Percentiles rank a stretch among this genome's conserved stretches.
Evolutionary conservation across 2,329 filamentous ascomycete genomes (phyloP).

Genomic region (Pseudogymnoascus sp.): DNA sequence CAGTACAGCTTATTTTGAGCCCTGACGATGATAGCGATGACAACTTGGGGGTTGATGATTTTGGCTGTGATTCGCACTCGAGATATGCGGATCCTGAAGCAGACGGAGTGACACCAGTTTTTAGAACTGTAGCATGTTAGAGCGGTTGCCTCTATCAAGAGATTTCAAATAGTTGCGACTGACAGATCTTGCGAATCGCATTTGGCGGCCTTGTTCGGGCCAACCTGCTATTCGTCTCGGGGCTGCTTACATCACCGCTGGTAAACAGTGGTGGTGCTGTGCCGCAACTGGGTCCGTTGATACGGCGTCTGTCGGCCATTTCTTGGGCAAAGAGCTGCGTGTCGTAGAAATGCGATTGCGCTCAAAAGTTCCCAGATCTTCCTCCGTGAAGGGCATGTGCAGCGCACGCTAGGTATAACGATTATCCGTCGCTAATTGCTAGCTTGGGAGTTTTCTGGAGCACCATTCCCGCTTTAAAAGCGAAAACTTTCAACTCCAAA

Average conservation of each 20-base stretch:
- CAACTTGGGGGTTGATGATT: constrained; percentile 42
- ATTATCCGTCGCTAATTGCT: constrained; percentile 8
- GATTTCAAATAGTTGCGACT: constrained; percentile 30
- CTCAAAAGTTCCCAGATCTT: constrained; percentile 6
- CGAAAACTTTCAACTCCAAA: constrained; percentile 3
- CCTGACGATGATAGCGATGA: constrained; percentile 43
- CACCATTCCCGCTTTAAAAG: constrained; percentile 1
- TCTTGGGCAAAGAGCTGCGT: not conserved
- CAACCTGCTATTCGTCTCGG: constrained; percentile 39
- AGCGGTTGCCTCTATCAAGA: constrained; percentile 10
- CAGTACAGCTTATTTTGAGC: constrained; percentile 85
- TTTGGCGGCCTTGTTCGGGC: constrained; percentile 55
- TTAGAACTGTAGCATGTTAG: constrained; percentile 56
- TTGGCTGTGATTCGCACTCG: constrained; percentile 48
- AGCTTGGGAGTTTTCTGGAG: constrained; percentile 7
- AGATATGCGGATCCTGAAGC: constrained; percentile 90
- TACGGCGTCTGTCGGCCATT: constrained; percentile 80
- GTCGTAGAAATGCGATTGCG: not conserved
- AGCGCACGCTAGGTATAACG: not conserved
- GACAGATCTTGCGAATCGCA: constrained; percentile 81
- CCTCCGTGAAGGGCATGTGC: not conserved
- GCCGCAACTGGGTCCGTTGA: constrained; percentile 77
- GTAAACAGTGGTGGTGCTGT: constrained; percentile 70
- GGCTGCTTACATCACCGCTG: constrained; percentile 38
- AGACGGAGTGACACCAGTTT: constrained; percentile 86